Conservation (phyloP, 2,329 filamentous ascomycete species). For the Metarhizium brunneum region DNA sequence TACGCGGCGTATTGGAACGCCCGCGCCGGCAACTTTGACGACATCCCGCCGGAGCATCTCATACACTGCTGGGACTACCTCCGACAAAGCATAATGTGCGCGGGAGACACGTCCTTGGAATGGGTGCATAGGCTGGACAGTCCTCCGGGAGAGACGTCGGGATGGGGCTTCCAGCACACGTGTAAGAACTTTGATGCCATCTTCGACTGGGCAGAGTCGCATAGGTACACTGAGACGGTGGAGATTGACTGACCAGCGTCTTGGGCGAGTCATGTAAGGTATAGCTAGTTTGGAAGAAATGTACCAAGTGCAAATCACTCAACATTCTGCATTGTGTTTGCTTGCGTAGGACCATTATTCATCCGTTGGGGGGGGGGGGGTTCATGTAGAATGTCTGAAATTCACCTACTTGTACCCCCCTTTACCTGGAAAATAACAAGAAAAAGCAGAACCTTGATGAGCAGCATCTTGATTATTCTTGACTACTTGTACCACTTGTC, state of each 20-base stretch:
- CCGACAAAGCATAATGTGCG: constrained; percentile 36
- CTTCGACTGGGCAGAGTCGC: constrained; percentile 9
- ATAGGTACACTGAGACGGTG: constrained; percentile 4
- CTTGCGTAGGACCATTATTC: not conserved
- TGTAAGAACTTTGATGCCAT: constrained; percentile 21
- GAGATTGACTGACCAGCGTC: constrained; percentile 1
- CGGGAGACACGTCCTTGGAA: constrained; percentile 35
- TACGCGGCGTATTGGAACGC: constrained; percentile 7
- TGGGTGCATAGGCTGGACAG: constrained; percentile 16
- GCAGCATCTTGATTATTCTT: too few relatives aligned
- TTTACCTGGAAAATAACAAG: too few relatives aligned
- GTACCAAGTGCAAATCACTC: not conserved
- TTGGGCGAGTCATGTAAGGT: not conserved
- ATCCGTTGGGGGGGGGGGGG: too few relatives aligned
- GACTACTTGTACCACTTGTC: too few relatives aligned
- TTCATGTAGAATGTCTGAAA: too few relatives aligned
- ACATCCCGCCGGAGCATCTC: constrained; percentile 24
- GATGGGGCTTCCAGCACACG: constrained; percentile 11
- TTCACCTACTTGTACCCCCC: too few relatives aligned
- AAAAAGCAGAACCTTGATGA: too few relatives aligned
- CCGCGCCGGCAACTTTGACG: constrained; percentile 9
- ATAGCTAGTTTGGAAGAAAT: not conserved
- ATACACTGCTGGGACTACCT: constrained; percentile 40
- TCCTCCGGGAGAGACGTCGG: constrained; percentile 3
- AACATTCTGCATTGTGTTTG: not conserved